phyloP scores from a whole-genome alignment of 2,329 filamentous ascomycete genomes.

The Chaetomiaceae sp. region DNA sequence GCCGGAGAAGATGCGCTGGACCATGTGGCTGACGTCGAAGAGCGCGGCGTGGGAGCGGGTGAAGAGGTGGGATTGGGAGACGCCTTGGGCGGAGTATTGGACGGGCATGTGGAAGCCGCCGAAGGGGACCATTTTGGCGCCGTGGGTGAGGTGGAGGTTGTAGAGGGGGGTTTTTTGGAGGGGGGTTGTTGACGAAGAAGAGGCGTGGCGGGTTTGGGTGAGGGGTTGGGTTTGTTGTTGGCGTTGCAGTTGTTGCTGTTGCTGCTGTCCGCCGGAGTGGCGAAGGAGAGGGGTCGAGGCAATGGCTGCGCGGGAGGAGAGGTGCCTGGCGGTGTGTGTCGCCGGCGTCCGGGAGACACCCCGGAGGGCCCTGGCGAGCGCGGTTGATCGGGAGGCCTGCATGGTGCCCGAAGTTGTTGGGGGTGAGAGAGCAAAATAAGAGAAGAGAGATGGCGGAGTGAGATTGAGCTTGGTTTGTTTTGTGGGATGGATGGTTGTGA shows the following conservation, averaged over 20 bases:
- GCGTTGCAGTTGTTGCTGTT: not conserved
- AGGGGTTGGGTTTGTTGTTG: not conserved
- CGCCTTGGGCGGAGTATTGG: constrained; percentile 72
- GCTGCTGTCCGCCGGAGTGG: not conserved
- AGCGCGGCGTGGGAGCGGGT: constrained; percentile 83
- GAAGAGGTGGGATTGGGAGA: constrained; percentile 83
- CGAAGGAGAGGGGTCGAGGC: not conserved
- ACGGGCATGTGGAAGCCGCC: constrained; percentile 91
- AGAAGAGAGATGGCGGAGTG: too few relatives aligned
- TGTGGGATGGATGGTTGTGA: not conserved
- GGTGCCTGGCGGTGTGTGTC: constrained; percentile 11
- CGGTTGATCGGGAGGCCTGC: constrained; percentile 20
- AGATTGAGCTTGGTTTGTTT: too few relatives aligned
- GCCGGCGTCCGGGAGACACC: constrained; percentile 11
- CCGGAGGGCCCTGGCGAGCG: constrained; percentile 19
- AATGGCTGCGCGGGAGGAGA: not conserved
- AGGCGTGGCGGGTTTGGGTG: constrained; percentile 22
- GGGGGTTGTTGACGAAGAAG: constrained; percentile 16
- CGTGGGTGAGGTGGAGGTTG: constrained; percentile 52
- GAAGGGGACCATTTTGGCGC: constrained; percentile 95
- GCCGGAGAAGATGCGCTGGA: constrained; percentile 79
- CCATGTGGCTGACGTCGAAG: constrained; percentile 98
- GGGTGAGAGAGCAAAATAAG: too few relatives aligned
- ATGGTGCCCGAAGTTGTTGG: constrained; percentile 21
- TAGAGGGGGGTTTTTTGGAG: constrained; percentile 34